Percentiles rank a stretch among this genome's conserved stretches.
phyloP scores from a whole-genome alignment of 23 red algal genomes.

The Gracilaria caudata region DNA sequence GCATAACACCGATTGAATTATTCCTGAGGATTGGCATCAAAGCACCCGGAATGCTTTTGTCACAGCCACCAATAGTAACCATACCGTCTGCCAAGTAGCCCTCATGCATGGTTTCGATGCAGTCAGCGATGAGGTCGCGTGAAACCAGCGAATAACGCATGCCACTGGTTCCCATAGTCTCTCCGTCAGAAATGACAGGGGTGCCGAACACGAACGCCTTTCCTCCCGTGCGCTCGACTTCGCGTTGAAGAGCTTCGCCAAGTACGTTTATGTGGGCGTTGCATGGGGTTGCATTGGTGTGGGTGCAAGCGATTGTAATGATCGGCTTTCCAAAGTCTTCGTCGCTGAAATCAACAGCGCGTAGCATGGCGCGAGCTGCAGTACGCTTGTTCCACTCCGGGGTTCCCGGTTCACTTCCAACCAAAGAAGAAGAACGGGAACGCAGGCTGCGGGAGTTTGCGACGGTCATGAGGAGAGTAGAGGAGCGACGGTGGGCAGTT shows the following conservation, averaged over 20 bases:
- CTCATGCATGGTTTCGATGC: conserved; percentile 98
- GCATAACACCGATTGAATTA: conserved; percentile 91
- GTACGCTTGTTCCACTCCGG: conserved; percentile 94
- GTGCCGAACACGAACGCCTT: conserved; percentile 97
- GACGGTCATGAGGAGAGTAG: background rate
- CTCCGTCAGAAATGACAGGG: conserved; percentile 97
- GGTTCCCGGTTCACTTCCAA: conserved; percentile 76
- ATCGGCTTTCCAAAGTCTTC: conserved; percentile 98
- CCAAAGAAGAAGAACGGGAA: conserved; percentile 71
- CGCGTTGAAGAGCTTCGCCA: conserved; percentile 66
- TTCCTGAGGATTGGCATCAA: conserved; percentile 95
- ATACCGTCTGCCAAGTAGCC: conserved; percentile 94
- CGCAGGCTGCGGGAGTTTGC: conserved; percentile 33
- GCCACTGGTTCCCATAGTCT: conserved; percentile 98
- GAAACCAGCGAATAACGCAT: conserved; percentile 98
- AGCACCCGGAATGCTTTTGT: conserved; percentile 98
- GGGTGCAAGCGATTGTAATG: conserved; percentile 87
- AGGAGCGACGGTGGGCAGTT: background rate
- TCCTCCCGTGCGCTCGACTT: conserved; percentile 74
- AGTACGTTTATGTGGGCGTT: conserved; percentile 94
- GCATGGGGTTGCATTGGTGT: conserved; percentile 98
- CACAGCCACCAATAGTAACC: conserved; percentile 94
- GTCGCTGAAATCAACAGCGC: conserved; percentile 94
- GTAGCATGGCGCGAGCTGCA: conserved; percentile 96
- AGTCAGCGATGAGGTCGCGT: conserved; percentile 97